These are phyloP conservation scores for Pneumocystis oryctolagi DNA, from an alignment of 1,139 yeast species.

Conservation along the genomic window DNA sequence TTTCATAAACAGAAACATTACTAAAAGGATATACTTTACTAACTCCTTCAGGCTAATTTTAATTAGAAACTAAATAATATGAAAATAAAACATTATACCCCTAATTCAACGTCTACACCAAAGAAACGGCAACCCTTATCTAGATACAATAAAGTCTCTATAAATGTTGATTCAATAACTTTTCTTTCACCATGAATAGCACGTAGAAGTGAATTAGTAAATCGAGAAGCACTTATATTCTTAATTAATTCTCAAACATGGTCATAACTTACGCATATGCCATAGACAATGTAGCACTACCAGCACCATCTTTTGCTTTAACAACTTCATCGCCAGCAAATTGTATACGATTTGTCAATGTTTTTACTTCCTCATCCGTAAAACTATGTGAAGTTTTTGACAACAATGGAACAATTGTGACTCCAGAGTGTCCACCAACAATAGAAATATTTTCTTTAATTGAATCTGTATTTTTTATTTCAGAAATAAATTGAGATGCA, in stretches of 20 bases:
- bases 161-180: conserved; percentile 46
- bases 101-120: conserved; percentile 80
- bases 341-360: conserved; percentile 82
- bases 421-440: conserved; percentile 97
- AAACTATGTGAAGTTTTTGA: conserved; percentile 47
- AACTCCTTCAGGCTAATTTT: conserved; percentile 44
- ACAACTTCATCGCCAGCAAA: conserved; percentile 99
- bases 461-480: conserved; percentile 44
- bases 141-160: conserved; percentile 44
- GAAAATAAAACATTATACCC: conserved; percentile 21
- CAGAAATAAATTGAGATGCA: conserved; percentile 80
- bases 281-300: conserved; percentile 97
- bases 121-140: conserved; percentile 79
- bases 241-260: neutral
- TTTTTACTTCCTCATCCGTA: conserved; percentile 43
- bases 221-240: conserved; percentile 16
- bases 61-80: neutral
- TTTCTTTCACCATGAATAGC: conserved; percentile 36
- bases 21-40: conserved; percentile 59
- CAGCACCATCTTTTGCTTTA: conserved; percentile 96
- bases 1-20: conserved; percentile 71
- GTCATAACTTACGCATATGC: conserved; percentile 84
- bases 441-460: conserved; percentile 37
- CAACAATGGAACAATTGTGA: conserved; percentile 89
- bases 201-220: conserved; percentile 34